Percentiles rank a stretch among this genome's conserved stretches.
phyloP scores from a whole-genome alignment of 2,329 filamentous ascomycete genomes.

The Shiraia bambusicola region DNA sequence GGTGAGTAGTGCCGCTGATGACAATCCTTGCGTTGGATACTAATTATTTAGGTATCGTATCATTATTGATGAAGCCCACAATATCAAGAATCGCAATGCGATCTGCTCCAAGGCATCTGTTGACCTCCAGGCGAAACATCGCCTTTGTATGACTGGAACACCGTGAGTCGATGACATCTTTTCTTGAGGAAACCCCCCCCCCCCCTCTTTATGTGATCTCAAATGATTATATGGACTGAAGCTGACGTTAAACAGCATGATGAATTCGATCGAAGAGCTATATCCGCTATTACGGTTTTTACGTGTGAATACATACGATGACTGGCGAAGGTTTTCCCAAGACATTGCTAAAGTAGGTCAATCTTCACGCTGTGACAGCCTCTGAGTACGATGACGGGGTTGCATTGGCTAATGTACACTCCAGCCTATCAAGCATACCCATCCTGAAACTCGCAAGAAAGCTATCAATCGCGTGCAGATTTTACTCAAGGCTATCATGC shows the following conservation, averaged over 20 bases:
- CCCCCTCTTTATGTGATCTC: too few species aligned
- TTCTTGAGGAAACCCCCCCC: too few species aligned
- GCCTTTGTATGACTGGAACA: slow-evolving; percentile 77
- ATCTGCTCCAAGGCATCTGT: slow-evolving; percentile 62
- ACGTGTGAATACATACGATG: slow-evolving; percentile 71
- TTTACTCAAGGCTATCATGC: slow-evolving; percentile 75
- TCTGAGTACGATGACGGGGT: too few species aligned
- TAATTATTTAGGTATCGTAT: slow-evolving; percentile 48
- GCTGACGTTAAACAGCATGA: slow-evolving; percentile 57
- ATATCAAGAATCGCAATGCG: slow-evolving; percentile 73
- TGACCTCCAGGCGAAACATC: slow-evolving; percentile 60
- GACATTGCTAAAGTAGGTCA: slow-evolving; percentile 51
- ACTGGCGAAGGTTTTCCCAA: slow-evolving; percentile 62
- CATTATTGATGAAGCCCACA: slow-evolving; percentile 78
- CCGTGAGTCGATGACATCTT: slow-evolving; percentile 45
- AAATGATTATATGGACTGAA: background rate
- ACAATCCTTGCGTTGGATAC: background rate
- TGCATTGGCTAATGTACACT: slow-evolving; percentile 31
- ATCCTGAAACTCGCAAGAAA: slow-evolving; percentile 33
- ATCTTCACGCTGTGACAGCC: background rate
- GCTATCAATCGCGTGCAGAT: slow-evolving; percentile 73
- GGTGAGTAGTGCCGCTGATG: slow-evolving; percentile 37
- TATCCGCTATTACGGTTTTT: slow-evolving; percentile 78
- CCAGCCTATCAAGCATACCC: slow-evolving; percentile 45
- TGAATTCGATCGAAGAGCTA: slow-evolving; percentile 79